Base-by-base conservation (phyloP, 139 green algal species). In the Tetratostichococcus sp. region DNA sequence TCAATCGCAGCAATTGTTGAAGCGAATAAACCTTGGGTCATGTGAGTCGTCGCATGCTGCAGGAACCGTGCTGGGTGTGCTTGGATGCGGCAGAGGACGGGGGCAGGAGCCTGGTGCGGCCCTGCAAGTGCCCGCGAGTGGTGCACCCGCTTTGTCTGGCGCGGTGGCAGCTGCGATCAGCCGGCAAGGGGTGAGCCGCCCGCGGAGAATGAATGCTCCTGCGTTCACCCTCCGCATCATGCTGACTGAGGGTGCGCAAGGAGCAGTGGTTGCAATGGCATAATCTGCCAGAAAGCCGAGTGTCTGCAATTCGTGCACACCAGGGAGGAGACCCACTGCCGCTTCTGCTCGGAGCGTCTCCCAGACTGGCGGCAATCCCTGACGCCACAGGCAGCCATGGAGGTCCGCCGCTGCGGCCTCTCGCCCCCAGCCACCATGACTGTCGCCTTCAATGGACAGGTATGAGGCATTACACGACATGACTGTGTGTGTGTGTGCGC, bases 111-210 rank as follows among this genome's bases (percentile, higher is more conserved):
- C 82, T 95, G 0, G 69, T 83, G 2, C 76, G 74, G 23, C 85
- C 88, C 3, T 96, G 91, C 81, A 85, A 78, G 25, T 96, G 91
- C 72, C 91, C 91, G 3, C 80, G 90, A 59, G 86, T 79, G 21
- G 89, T 82, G 30, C 91, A 96, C 66, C 32, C 71, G 1, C 65
- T 43, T 1, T 96, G 91, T 78, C 78, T 95, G 43, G 91, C 90
- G 19, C 81, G 91, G 2, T 97, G 91, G 91, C 89, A 96, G 80
- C 86, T 97, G 59, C 90, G 97, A 80, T 90, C 78, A 25, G 92
- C 91, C 4, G 92, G 92, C 34, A 89, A 87, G 28, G 88, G 89
- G 90, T 91, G 77, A 71, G 84, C 0, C 16, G 33, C 31, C 19
- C n/a, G n/a, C n/a, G n/a, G n/a, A n/a, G n/a, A n/a, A n/a, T n/a